These are phyloP conservation scores for Zoysia japonica DNA, from an alignment of 176 grass and related monocot species.

Conservation along the genomic window DNA sequence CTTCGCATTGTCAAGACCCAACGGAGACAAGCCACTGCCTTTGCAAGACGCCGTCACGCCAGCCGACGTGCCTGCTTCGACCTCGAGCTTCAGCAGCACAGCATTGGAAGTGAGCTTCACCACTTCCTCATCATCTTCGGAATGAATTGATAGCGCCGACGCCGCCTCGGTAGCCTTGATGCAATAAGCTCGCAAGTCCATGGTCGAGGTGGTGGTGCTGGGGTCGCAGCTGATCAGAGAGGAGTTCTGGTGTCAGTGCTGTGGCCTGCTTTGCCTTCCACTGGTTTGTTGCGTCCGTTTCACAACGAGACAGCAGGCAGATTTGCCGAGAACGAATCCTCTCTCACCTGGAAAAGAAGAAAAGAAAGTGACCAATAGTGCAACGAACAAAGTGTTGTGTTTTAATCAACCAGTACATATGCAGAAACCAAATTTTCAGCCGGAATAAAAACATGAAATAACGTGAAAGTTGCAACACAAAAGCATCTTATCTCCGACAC, in stretches of 20 bases:
- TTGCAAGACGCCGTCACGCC: background rate
- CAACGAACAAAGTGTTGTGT: background rate
- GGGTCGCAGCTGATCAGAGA: slow-evolving; percentile 8
- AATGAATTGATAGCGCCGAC: background rate
- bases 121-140: background rate
- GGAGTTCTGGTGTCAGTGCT: background rate
- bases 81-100: slow-evolving; percentile 2
- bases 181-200: slow-evolving; percentile 33
- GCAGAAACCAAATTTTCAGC: background rate
- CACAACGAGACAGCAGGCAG: slow-evolving; percentile 13
- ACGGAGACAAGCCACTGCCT: background rate
- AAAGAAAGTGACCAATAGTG: slow-evolving; percentile 29
- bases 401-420: background rate
- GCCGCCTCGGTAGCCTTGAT: slow-evolving; percentile 25
- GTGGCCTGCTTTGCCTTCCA: background rate
- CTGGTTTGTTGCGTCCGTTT: slow-evolving; percentile 36
- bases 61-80: background rate
- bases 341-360: slow-evolving; percentile 26
- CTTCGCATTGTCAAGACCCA: background rate
- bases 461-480: slow-evolving; percentile 3
- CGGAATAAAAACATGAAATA: slow-evolving; percentile 39
- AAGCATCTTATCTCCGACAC: slow-evolving; percentile 12
- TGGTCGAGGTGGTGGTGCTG: background rate
- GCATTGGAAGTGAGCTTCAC: background rate
- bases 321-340: background rate